These are phyloP conservation scores for Coemansia sp. DNA, from an alignment of 192 early-diverging fungal species.

Conservation along the genomic window DNA sequence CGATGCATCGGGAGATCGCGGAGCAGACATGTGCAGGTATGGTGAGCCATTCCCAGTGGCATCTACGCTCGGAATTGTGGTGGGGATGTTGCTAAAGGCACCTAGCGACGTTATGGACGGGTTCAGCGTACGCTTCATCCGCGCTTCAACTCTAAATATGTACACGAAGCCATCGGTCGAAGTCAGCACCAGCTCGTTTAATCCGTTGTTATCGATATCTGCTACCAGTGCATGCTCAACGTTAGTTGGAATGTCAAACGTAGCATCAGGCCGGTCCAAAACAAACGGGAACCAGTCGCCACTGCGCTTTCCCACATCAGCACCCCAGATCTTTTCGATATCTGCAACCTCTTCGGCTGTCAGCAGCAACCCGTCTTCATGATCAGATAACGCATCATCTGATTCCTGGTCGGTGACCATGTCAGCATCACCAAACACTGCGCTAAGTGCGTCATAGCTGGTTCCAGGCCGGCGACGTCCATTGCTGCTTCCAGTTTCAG, in stretches of 20 bases:
- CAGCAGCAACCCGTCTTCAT: slow-evolving; percentile 17
- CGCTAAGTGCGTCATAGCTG: slow-evolving; percentile 26
- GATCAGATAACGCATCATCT: slow-evolving; percentile 29
- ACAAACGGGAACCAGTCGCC: slow-evolving; percentile 54
- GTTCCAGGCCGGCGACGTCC: slow-evolving; percentile 6
- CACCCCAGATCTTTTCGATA: slow-evolving; percentile 54
- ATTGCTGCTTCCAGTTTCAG: slow-evolving; percentile 18
- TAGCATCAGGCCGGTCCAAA: slow-evolving; percentile 46
- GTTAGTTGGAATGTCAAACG: slow-evolving; percentile 51
- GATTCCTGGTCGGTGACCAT: slow-evolving; percentile 36
- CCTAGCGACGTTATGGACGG: slow-evolving; percentile 38
- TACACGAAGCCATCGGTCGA: slow-evolving; percentile 55
- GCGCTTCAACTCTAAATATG: slow-evolving; percentile 46
- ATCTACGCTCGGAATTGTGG: slow-evolving; percentile 42
- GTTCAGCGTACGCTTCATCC: slow-evolving; percentile 40
- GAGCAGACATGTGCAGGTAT: slow-evolving; percentile 53
- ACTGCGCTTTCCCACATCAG: slow-evolving; percentile 51
- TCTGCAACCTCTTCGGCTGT: slow-evolving; percentile 42
- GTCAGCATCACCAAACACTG: slow-evolving; percentile 33
- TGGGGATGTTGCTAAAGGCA: slow-evolving; percentile 40
- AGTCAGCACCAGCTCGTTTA: slow-evolving; percentile 55
- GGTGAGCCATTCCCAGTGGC: slow-evolving; percentile 47
- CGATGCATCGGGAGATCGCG: slow-evolving; percentile 45
- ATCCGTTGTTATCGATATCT: slow-evolving; percentile 50
- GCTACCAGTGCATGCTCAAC: slow-evolving; percentile 54